Conservation (phyloP, 805 yeast species). For the Pichia pseudocactophila region DNA sequence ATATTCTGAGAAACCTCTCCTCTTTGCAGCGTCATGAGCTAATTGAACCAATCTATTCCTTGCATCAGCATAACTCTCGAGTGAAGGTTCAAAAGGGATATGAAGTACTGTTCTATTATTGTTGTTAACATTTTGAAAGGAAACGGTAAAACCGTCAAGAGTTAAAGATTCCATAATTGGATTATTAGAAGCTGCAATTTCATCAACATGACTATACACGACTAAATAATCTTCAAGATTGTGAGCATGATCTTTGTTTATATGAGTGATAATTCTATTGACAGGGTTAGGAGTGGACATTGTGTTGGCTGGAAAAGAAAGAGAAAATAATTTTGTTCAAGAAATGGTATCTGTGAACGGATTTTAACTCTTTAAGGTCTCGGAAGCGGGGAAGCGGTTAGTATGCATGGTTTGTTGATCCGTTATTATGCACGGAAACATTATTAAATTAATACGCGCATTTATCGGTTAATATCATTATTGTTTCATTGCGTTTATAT, state of each 20-base stretch:
- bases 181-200: conserved; percentile 17
- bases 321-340: no score
- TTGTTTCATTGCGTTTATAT: no score
- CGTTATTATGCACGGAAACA: no score
- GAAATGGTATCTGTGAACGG: no score
- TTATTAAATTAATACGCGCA: no score
- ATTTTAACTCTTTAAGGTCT: no score
- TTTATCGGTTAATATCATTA: no score
- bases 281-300: neutral
- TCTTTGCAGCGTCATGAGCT: conserved; percentile 67
- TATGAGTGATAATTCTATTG: conserved; percentile 54
- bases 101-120: conserved; percentile 23
- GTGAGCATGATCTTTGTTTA: conserved; percentile 71
- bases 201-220: conserved; percentile 37
- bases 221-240: conserved; percentile 66
- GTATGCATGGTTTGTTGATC: no score
- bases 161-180: conserved; percentile 40
- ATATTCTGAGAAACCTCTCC: conserved; percentile 49
- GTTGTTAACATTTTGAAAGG: conserved; percentile 24
- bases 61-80: conserved; percentile 36
- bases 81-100: conserved; percentile 46
- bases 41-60: conserved; percentile 50
- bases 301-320: no score
- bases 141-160: conserved; percentile 35
- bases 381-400: no score